Base-by-base conservation (phyloP, 2,329 filamentous ascomycete genomes). In the Clathrospora elynae region DNA sequence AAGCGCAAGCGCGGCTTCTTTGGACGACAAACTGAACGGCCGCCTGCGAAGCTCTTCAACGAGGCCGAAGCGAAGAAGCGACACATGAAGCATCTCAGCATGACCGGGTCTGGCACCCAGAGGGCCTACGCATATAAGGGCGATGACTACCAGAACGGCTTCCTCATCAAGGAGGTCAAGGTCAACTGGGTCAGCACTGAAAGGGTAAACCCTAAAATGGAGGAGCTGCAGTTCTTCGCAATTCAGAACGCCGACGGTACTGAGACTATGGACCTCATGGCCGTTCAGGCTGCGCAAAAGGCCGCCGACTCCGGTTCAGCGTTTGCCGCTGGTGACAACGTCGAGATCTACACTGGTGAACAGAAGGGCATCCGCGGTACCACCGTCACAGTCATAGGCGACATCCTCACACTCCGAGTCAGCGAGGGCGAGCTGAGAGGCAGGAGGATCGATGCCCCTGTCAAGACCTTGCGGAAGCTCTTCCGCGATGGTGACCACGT, bases 401-500 rank as follows among this genome's bases (percentile, higher is more conserved):
- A 97, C 59, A 96, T 99, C 64, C 89, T 99, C 37, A 92, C 90
- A 5, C 82, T 99, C 62, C 78, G 83, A 46, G 90, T 97, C 11
- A 86, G 83, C 1, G 87, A 95, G 62, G 93, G 93, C 32, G 86
- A 88, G 26, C 77, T 97, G 18, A 78, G 76, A 36, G 92, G 91
- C 7, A 88, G 95, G 67, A 84, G 81, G 4, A 93, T 99, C 31
- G 92, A 97, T 67, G 91, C 95, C 8, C 93, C 93, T 1, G 87
- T 90, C 51, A 95, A 93, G 72, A 88, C 89, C 30, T 78, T 99
- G 17, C 88, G 93, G 44, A 99, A 99, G 73, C 83, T 89, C 19
- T 99, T 99, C 79, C 84, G 82, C 54, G 81, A 91, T 50, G 93
- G 93, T 77, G 93, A 99, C 63, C 93, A 99, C 66, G 93, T 99